These are phyloP conservation scores for Urochloa ruziziensis DNA, from an alignment of 176 grass and related monocot species.

Conservation along the genomic window DNA sequence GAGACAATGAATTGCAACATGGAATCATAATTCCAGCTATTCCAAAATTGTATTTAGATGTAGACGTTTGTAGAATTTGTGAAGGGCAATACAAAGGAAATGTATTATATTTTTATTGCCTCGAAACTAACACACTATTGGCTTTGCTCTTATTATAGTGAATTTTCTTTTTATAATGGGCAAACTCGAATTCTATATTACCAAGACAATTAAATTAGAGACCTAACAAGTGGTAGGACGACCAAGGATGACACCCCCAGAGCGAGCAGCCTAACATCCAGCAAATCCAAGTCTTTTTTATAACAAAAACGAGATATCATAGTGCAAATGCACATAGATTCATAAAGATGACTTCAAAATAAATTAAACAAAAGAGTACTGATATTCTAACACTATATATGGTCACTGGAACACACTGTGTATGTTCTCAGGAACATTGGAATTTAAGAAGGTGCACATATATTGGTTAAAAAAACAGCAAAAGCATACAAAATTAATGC, in stretches of 20 bases:
- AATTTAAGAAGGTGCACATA: neutral
- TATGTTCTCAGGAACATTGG: neutral
- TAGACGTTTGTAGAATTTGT: conserved; percentile 21
- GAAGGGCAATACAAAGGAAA: neutral
- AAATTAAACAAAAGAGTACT: neutral
- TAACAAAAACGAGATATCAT: neutral
- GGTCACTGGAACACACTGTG: neutral
- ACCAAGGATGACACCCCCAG: too few species aligned
- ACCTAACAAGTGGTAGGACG: too few species aligned
- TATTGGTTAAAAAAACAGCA: neutral
- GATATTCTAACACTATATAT: neutral
- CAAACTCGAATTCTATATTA: neutral
- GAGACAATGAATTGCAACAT: neutral
- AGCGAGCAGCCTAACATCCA: neutral
- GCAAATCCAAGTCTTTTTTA: neutral
- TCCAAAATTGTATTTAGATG: conserved; percentile 14
- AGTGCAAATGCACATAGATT: neutral
- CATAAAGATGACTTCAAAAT: neutral
- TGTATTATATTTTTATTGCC: neutral
- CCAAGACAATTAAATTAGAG: neutral
- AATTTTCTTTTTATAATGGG: neutral
- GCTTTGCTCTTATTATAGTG: neutral
- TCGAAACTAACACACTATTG: neutral
- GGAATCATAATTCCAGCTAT: conserved; percentile 3
- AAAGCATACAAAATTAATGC: neutral